These are phyloP conservation scores for Coemansia sp. DNA, from an alignment of 192 early-diverging fungal species.

Conservation along the genomic window DNA sequence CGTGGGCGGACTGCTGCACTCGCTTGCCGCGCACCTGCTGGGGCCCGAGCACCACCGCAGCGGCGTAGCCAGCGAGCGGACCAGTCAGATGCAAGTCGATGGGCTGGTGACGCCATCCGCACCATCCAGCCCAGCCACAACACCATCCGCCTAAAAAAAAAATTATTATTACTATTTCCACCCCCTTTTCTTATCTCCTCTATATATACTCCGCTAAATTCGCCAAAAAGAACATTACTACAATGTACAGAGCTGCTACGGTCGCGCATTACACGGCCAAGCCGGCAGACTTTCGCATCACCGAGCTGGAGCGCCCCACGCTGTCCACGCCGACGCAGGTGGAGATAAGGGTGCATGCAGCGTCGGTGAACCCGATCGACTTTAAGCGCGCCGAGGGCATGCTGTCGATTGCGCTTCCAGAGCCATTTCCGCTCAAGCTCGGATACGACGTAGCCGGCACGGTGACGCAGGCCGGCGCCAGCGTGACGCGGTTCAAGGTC, in stretches of 20 bases:
- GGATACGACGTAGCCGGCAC: constrained; percentile 62
- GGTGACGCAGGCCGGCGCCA: constrained; percentile 41
- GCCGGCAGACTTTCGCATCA: constrained; percentile 14
- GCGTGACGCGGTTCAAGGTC: constrained; percentile 39
- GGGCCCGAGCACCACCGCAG: not conserved
- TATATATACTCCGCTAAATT: too few species aligned
- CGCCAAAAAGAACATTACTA: not conserved
- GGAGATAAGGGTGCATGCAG: constrained; percentile 51
- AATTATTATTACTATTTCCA: not conserved
- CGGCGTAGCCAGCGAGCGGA: not conserved
- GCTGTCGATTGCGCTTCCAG: constrained; percentile 31
- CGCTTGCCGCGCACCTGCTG: not conserved
- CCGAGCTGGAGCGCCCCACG: constrained; percentile 4
- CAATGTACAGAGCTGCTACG: constrained; percentile 23
- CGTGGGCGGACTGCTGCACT: constrained; percentile 4
- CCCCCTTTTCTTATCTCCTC: too few species aligned
- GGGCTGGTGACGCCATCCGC: too few species aligned
- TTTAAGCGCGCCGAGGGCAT: constrained; percentile 55
- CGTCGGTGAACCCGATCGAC: constrained; percentile 61
- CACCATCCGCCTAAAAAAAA: not conserved
- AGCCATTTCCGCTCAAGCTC: constrained; percentile 47
- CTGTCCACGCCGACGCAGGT: constrained; percentile 19
- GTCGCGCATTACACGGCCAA: constrained; percentile 19
- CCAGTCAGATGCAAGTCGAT: constrained; percentile 16
- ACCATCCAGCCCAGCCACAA: not conserved